Percentiles rank a stretch among this genome's conserved stretches.
Evolutionary conservation across 225 moss, liverwort and hornwort genomes (phyloP).

Genomic region (Ulota crispa): DNA sequence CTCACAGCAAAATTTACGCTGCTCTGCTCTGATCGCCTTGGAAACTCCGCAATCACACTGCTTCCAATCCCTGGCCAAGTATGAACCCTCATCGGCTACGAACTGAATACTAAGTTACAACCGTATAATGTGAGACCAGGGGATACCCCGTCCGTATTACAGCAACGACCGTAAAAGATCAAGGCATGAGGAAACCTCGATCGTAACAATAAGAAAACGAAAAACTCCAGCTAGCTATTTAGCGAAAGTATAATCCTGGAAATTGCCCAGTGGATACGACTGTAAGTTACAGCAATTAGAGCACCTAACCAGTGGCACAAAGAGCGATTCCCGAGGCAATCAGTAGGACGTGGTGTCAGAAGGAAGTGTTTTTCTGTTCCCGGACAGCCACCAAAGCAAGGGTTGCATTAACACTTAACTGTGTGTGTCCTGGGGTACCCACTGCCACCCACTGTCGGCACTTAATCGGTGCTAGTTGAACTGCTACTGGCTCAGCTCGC

Average conservation of each 20-base stretch:
- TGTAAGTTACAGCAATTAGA: neutral
- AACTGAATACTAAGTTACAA: neutral
- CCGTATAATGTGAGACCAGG: neutral
- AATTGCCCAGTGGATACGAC: conserved; percentile 11
- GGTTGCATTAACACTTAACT: conserved; percentile 12
- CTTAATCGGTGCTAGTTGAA: conserved; percentile 4
- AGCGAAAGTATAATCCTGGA: conserved; percentile 1
- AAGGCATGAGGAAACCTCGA: conserved; percentile 15
- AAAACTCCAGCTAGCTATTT: neutral
- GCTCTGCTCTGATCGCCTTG: neutral
- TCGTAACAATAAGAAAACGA: neutral
- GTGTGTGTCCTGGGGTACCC: neutral
- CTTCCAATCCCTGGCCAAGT: neutral
- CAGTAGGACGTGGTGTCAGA: conserved; percentile 25
- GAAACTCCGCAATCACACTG: neutral
- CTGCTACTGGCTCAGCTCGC: conserved; percentile 25
- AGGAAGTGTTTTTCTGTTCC: conserved; percentile 30
- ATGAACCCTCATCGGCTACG: neutral
- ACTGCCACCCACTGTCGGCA: conserved; percentile 21
- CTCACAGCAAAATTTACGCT: conserved; percentile 58
- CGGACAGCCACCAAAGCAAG: conserved; percentile 10
- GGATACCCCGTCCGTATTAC: neutral
- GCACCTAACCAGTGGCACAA: neutral
- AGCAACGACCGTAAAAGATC: conserved; percentile 9
- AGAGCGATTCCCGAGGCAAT: conserved; percentile 28